Base-by-base conservation (phyloP, 257 asterid species). In the Nicotiana sylvestris region DNA sequence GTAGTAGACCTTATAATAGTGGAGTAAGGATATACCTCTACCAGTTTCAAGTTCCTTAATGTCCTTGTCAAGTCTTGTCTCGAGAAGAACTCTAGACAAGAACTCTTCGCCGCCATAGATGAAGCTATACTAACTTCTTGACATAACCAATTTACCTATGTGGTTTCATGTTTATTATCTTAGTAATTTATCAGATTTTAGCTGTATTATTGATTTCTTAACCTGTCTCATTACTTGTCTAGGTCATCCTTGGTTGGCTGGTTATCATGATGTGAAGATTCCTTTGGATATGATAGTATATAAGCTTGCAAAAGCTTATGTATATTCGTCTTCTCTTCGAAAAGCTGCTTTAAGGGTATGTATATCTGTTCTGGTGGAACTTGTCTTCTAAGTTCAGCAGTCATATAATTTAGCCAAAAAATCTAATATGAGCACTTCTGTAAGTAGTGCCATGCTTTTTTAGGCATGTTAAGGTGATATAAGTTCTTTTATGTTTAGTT, bases 211-310 rank as follows among this genome's bases (percentile, higher is more conserved):
- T 29, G n/a, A 76, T 32, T 77, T 83, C 80, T 83, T 55, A 66
- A 77, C 43, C 49, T 39, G 27, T 51, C 37, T 18, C 82, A 61
- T 82, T 49, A 84, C 15, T 2, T 87, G 78, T 85, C 62, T 82
- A 96, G 98, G 98, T 91, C 99, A 96, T 88, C 98, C 99, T 7
- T 96, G 99, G 99, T 86, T 96, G 85, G 90, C 91, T 64, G 96
- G 95, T 43, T 88, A 87, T 82, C 95, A 91, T 1, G 99, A 96
- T 18, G 85, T 85, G 87, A 96, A 92, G 87, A 93, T 93, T 83
- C 97, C 98, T 55, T 87, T 96, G 89, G 99, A 96, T 87, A 87
- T 93, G 97, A 90, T 92, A 84, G 86, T 87, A 66, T 94, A 84
- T 87, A 93, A 91, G 97, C 95, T 91, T 18, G 91, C 90, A 43